Base-by-base conservation (phyloP, 306 rosid genomes). In the Casuarina glauca region DNA sequence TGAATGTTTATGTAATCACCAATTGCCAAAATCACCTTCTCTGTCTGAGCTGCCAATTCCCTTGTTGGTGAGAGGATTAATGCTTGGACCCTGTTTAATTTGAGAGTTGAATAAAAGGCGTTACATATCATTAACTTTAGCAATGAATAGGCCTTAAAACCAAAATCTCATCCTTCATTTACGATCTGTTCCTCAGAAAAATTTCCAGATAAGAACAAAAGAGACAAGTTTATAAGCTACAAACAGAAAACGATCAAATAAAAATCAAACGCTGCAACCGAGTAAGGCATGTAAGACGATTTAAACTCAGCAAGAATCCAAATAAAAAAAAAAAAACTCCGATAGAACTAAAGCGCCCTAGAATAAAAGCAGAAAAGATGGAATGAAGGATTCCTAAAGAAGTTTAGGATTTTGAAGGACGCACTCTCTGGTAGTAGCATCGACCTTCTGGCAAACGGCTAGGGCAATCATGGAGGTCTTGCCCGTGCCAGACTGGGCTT, bases 401-500 rank as follows among this genome's bases (percentile, higher is more conserved):
- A 51, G 9, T 35, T 26, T 53, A 60, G 15, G 79, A 44, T 9
- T 69, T 38, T 3, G 50, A 10, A 70, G 11, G n/a, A 82, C 96
- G 39, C 71, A 92, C 97, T 91, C 99, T 86, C 97, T 83, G 41
- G 78, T 80, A 13, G 94, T 64, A 35, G 97, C 91, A 26, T 93
- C 99, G 15, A 91, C 94, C 67, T 84, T 81, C 76, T 95, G 99
- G 79, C 99, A 95, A 70, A 93, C 99, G 13, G 97, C 88, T 50
- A 95, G 94, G 4, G 93, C 99, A 64, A 95, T 95, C 99, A 95
- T 95, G 73, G 99, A 93, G 44, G 97, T 91, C 80, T 95, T 95
- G 3, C 99, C 97, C 16, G 99, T 95, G 42, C 99, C 99, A 57
- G 99, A 95, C 79, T 95, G 97, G 4, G 99, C 99, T 89, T 95